phyloP scores from a whole-genome alignment of 2,329 filamentous ascomycete genomes.

The Amauroascus niger region DNA sequence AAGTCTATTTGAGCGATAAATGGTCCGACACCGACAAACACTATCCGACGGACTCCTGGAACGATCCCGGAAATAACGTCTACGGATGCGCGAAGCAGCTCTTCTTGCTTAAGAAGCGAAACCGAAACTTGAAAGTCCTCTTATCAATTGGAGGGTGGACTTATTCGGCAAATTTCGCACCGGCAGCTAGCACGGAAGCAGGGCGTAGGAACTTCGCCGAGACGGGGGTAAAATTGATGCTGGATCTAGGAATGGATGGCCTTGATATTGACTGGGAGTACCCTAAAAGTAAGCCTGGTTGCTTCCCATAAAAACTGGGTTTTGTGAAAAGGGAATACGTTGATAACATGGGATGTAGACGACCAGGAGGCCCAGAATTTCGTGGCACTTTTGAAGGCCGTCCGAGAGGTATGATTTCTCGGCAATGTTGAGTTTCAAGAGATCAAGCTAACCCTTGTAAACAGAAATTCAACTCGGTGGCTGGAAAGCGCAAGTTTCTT shows the following conservation, averaged over 20 bases:
- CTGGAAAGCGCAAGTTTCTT: conserved; percentile 38
- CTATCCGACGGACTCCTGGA: conserved; percentile 56
- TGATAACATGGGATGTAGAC: conserved; percentile 21
- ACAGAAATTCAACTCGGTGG: conserved; percentile 32
- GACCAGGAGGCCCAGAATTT: conserved; percentile 36
- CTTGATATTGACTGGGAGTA: conserved; percentile 44
- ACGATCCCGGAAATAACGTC: conserved; percentile 60
- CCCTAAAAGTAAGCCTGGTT: conserved; percentile 27
- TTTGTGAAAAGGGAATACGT: neutral
- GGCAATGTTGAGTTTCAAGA: neutral
- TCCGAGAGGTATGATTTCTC: conserved; percentile 28
- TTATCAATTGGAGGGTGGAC: conserved; percentile 78
- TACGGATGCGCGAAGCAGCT: conserved; percentile 73
- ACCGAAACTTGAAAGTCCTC: conserved; percentile 67
- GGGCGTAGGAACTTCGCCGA: conserved; percentile 59
- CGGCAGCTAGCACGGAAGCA: conserved; percentile 53
- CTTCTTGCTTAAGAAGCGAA: conserved; percentile 61
- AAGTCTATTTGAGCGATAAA: conserved; percentile 63
- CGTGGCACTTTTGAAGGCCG: conserved; percentile 36
- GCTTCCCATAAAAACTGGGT: neutral
- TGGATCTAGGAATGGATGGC: conserved; percentile 63
- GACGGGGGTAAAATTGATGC: conserved; percentile 63
- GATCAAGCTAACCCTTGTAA: neutral
- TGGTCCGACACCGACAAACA: conserved; percentile 62
- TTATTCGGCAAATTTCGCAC: conserved; percentile 66